phyloP scores from a whole-genome alignment of 2,329 filamentous ascomycete genomes.

The Teratosphaeria nubilosa region DNA sequence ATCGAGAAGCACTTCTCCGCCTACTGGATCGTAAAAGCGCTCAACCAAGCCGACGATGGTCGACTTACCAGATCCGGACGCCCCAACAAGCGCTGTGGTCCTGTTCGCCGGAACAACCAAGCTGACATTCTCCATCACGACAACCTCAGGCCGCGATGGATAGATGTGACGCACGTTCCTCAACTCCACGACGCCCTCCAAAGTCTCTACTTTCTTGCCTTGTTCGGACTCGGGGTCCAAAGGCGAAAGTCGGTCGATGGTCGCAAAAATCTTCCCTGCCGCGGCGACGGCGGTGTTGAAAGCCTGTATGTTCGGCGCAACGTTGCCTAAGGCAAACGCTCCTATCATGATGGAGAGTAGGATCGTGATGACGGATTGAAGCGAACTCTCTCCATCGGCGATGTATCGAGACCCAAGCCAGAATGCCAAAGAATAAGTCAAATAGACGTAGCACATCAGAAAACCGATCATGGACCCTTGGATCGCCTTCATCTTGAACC shows the following conservation, averaged over 20 bases:
- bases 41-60: slow-evolving; percentile 90
- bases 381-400: slow-evolving; percentile 51
- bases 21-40: slow-evolving; percentile 85
- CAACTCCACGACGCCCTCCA: slow-evolving; percentile 72
- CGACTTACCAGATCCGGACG: slow-evolving; percentile 88
- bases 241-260: slow-evolving; percentile 79
- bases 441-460: slow-evolving; percentile 75
- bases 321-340: slow-evolving; percentile 80
- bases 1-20: slow-evolving; percentile 68
- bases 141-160: slow-evolving; percentile 80
- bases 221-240: slow-evolving; percentile 63
- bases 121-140: slow-evolving; percentile 74
- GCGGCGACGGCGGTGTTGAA: slow-evolving; percentile 77
- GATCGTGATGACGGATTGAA: slow-evolving; percentile 70
- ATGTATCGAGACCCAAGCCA: slow-evolving; percentile 77
- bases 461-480: slow-evolving; percentile 70
- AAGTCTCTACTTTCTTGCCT: slow-evolving; percentile 61
- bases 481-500: slow-evolving; percentile 62
- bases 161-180: slow-evolving; percentile 85
- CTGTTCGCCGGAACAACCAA: slow-evolving; percentile 78
- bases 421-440: slow-evolving; percentile 80
- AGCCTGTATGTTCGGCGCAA: slow-evolving; percentile 75
- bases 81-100: slow-evolving; percentile 84
- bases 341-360: slow-evolving; percentile 88
- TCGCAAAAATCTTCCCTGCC: slow-evolving; percentile 83